Percentiles rank a stretch among this genome's conserved stretches.
Evolutionary conservation across 768 basidiomycete species (phyloP).

Genomic region (Kwoniella sp.): DNA sequence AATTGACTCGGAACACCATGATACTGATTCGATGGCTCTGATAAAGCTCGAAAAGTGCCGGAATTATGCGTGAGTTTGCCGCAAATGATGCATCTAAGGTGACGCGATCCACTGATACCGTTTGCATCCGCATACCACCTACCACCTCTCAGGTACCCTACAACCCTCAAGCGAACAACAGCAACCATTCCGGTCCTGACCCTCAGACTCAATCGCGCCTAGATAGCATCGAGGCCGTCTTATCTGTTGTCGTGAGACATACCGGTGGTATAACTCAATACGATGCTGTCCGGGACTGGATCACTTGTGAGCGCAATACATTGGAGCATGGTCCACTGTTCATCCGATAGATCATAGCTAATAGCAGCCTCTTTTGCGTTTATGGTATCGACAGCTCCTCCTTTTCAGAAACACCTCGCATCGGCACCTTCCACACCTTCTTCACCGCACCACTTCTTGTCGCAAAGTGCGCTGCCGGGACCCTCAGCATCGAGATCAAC

Average conservation of each 20-base stretch:
- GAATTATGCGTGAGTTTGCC: constrained; percentile 50
- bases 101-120: not conserved
- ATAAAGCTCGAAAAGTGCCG: constrained; percentile 47
- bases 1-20: too few species aligned
- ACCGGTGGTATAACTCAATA: constrained; percentile 39
- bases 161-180: constrained; percentile 40
- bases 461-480: constrained; percentile 5
- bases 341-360: not conserved
- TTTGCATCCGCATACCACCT: not conserved
- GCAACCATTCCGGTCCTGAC: constrained; percentile 28
- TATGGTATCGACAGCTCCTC: too few species aligned
- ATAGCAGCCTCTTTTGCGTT: constrained; percentile 3
- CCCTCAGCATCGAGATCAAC: constrained; percentile 15
- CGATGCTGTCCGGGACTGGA: constrained; percentile 44
- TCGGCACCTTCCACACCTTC: constrained; percentile 30
- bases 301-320: constrained; percentile 37
- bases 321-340: too few species aligned
- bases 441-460: constrained; percentile 20
- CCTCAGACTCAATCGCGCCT: constrained; percentile 34
- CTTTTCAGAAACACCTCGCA: constrained; percentile 24
- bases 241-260: constrained; percentile 40
- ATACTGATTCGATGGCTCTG: constrained; percentile 5
- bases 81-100: not conserved
- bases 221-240: constrained; percentile 37
- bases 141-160: constrained; percentile 42